These are phyloP conservation scores for Cytospora leucostoma DNA, from an alignment of 2,329 filamentous ascomycete species.

Conservation along the genomic window DNA sequence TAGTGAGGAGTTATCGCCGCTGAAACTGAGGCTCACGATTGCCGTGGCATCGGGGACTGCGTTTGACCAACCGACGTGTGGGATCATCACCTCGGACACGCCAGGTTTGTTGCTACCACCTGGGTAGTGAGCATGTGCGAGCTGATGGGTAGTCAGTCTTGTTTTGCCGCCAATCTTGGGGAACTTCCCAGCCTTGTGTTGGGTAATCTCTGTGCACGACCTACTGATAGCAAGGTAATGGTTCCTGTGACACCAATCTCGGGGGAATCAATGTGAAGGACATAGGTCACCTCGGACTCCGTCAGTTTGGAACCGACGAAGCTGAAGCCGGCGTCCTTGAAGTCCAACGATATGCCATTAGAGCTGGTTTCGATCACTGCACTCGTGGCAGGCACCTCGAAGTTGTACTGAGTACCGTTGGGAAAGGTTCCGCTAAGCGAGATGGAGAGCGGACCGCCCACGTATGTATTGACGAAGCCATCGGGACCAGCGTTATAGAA, in stretches of 20 bases:
- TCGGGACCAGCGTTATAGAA: slow-evolving; percentile 26
- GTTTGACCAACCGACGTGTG: slow-evolving; percentile 25
- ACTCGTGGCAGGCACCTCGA: slow-evolving; percentile 6
- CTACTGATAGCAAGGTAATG: slow-evolving; percentile 20
- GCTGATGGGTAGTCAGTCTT: background rate
- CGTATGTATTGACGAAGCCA: slow-evolving; percentile 16
- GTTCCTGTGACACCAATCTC: slow-evolving; percentile 21
- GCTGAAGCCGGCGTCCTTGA: slow-evolving; percentile 16
- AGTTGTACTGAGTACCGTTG: slow-evolving; percentile 22
- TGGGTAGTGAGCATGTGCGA: slow-evolving; percentile 25
- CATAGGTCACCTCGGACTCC: slow-evolving; percentile 10
- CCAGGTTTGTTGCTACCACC: slow-evolving; percentile 19
- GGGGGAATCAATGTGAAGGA: slow-evolving; percentile 22
- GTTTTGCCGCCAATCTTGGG: background rate
- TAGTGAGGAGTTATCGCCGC: background rate
- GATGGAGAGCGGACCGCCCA: slow-evolving; percentile 4
- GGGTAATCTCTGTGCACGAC: background rate
- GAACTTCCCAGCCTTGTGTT: background rate
- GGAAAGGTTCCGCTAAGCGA: slow-evolving; percentile 16
- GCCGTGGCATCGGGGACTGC: slow-evolving; percentile 24
- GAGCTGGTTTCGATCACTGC: slow-evolving; percentile 5
- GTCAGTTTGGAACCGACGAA: slow-evolving; percentile 17
- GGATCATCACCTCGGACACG: slow-evolving; percentile 5
- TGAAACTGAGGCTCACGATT: slow-evolving; percentile 16
- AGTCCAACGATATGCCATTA: slow-evolving; percentile 11